phyloP scores from a whole-genome alignment of 176 grass and related monocot genomes.

The Calamus simplicifolius region DNA sequence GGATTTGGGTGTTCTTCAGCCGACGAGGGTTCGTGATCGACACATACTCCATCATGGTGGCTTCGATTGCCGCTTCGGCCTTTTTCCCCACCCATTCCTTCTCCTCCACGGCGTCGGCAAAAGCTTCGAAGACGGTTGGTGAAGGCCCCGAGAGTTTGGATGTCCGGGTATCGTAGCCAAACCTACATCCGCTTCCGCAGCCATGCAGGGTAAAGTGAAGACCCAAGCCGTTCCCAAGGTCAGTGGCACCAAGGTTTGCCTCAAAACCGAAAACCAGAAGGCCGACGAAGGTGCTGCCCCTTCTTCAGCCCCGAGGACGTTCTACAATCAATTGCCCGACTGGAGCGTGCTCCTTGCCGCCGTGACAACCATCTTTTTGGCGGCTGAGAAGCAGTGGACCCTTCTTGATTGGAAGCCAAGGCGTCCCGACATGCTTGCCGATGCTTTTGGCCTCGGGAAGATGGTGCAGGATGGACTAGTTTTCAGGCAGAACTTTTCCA shows the following conservation, averaged over 20 bases:
- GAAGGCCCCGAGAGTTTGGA: slow-evolving; percentile 55
- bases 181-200: slow-evolving; percentile 31
- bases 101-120: slow-evolving; percentile 18
- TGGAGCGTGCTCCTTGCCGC: slow-evolving; percentile 98
- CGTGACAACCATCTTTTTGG: slow-evolving; percentile 88
- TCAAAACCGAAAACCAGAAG: slow-evolving; percentile 29
- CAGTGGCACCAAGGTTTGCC: slow-evolving; percentile 60
- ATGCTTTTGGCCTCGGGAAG: slow-evolving; percentile 77
- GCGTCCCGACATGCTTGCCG: slow-evolving; percentile 91
- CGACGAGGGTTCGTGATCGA: too few relatives aligned
- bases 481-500: slow-evolving; percentile 92
- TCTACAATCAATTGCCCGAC: slow-evolving; percentile 90
- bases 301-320: slow-evolving; percentile 55
- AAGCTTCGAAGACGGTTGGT: slow-evolving; percentile 38
- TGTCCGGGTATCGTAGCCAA: slow-evolving; percentile 50
- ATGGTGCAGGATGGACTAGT: slow-evolving; percentile 85
- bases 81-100: slow-evolving; percentile 50
- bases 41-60: slow-evolving; percentile 34
- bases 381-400: slow-evolving; percentile 95
- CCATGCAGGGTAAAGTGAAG: slow-evolving; percentile 60
- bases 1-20: too few relatives aligned
- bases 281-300: slow-evolving; percentile 20
- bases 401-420: slow-evolving; percentile 91
- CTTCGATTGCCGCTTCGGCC: slow-evolving; percentile 38
- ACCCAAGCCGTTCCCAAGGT: slow-evolving; percentile 81